Percentiles rank a stretch among this genome's conserved stretches.
phyloP scores from a whole-genome alignment of 2,329 filamentous ascomycete species.

The Penicillium sp. region DNA sequence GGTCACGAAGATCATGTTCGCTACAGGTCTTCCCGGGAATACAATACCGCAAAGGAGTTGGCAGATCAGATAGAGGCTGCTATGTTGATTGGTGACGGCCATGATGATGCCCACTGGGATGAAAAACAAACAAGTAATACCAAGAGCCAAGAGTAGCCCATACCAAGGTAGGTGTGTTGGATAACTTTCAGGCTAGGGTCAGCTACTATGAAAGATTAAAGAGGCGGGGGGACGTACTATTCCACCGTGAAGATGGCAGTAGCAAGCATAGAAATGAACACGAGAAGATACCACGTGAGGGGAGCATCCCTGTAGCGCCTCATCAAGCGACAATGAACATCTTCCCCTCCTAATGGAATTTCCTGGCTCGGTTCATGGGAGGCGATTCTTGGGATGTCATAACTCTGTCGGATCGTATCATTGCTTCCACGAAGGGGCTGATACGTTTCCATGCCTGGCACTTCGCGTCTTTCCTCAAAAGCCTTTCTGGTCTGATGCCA shows the following conservation, averaged over 20 bases:
- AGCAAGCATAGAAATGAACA: slow-evolving; percentile 71
- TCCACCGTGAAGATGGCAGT: slow-evolving; percentile 82
- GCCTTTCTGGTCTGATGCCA: slow-evolving; percentile 72
- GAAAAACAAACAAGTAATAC: slow-evolving; percentile 76
- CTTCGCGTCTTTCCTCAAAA: slow-evolving; percentile 59
- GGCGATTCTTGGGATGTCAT: slow-evolving; percentile 11
- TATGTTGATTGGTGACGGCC: slow-evolving; percentile 88
- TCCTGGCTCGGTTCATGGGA: slow-evolving; percentile 26
- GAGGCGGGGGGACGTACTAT: slow-evolving; percentile 57
- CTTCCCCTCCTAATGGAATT: slow-evolving; percentile 64
- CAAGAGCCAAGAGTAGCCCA: slow-evolving; percentile 73
- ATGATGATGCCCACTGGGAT: slow-evolving; percentile 91
- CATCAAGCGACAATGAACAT: slow-evolving; percentile 84
- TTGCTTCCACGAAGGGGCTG: slow-evolving; percentile 45
- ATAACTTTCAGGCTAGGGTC: slow-evolving; percentile 53
- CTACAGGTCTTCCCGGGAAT: slow-evolving; percentile 81
- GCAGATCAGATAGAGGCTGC: slow-evolving; percentile 80
- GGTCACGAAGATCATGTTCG: slow-evolving; percentile 91
- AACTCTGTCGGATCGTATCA: slow-evolving; percentile 5
- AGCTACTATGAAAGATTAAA: slow-evolving; percentile 1
- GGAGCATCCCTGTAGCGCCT: slow-evolving; percentile 77
- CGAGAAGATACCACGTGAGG: slow-evolving; percentile 74
- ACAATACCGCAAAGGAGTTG: slow-evolving; percentile 78
- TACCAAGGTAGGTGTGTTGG: slow-evolving; percentile 85
- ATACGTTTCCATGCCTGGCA: slow-evolving; percentile 52